Base-by-base conservation (phyloP, 306 rosid genomes). In the Styphnolobium japonicum region DNA sequence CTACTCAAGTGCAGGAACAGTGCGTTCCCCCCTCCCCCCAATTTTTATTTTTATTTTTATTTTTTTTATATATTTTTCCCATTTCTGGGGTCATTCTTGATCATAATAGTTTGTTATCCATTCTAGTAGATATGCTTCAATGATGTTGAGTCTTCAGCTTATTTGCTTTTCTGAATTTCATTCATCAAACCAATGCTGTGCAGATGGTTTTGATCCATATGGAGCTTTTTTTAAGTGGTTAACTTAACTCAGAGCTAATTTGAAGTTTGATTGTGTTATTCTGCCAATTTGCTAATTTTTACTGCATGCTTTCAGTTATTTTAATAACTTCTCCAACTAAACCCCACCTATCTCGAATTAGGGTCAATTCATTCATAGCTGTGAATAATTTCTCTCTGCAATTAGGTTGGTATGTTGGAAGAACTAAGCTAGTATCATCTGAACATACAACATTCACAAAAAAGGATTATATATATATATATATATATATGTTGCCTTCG, bases 1-100 rank as follows among this genome's bases (percentile, higher is more conserved):
- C 87, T 95, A 91, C 86, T 95, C 99, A 4, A 95, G 98, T 88
- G 99, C 99, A 33, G 99, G 98, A 89, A 93, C 99, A 66, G 99
- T 95, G 82, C 45, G 99, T 88, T 18, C 74, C 74, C 81, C 23
- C 10, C 60, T 49, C 42, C n/a, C n/a, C n/a, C n/a, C n/a, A n/a
- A n/a, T 34, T 56, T 66, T 48, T 16, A 16, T 22, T 43, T 33
- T n/a, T n/a, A n/a, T n/a, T n/a, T n/a, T n/a, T n/a, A n/a, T n/a
- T n/a, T n/a, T n/a, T n/a, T n/a, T n/a, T n/a, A n/a, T n/a, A n/a
- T n/a, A n/a, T n/a, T n/a, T n/a, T n/a, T n/a, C n/a, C n/a, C n/a
- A 40, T 15, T 82, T 74, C 3, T 31, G 15, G 19, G 4, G 77
- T 36, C 80, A 16, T 63, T 73, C 29, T 70, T 77, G 42, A 40